A percentile compares a stretch with the other conserved stretches of the same genome.
phyloP scores from a whole-genome alignment of 352 stramenopile genomes.

The Phytophthora pseudosyringae region DNA sequence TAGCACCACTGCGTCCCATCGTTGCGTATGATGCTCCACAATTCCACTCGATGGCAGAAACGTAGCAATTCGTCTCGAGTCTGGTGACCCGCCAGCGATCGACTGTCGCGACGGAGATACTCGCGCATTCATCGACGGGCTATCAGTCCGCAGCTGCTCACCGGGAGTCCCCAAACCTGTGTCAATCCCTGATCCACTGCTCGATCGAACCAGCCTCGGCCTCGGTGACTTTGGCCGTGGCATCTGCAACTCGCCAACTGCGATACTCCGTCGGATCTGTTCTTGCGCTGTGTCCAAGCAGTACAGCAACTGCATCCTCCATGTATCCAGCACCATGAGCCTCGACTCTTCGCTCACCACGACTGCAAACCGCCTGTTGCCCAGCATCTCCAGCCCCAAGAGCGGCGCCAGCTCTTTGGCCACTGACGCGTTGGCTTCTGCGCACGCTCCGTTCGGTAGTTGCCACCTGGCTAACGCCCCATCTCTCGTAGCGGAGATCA shows the following conservation, averaged over 20 bases:
- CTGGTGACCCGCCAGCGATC: slow-evolving; percentile 4
- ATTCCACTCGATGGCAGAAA: slow-evolving; percentile 15
- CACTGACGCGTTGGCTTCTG: slow-evolving; percentile 53
- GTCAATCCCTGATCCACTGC: slow-evolving; percentile 28
- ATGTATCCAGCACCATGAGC: slow-evolving; percentile 83
- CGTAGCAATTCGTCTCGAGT: slow-evolving; percentile 20
- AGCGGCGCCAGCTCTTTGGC: slow-evolving; percentile 69
- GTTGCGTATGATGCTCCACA: slow-evolving; percentile 16
- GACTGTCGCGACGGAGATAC: slow-evolving; percentile 23
- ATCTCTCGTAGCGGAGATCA: slow-evolving; percentile 63
- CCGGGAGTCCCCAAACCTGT: neutral
- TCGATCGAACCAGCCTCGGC: slow-evolving; percentile 27
- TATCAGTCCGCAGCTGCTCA: slow-evolving; percentile 8
- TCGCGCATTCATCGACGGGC: neutral
- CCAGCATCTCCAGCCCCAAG: slow-evolving; percentile 76
- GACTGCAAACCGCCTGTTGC: slow-evolving; percentile 72
- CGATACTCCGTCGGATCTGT: slow-evolving; percentile 76
- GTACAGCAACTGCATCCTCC: slow-evolving; percentile 72
- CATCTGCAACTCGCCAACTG: slow-evolving; percentile 64
- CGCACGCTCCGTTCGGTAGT: slow-evolving; percentile 70
- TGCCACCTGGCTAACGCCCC: slow-evolving; percentile 70
- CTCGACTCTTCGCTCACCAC: slow-evolving; percentile 74
- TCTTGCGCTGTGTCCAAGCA: slow-evolving; percentile 83
- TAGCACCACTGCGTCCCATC: slow-evolving; percentile 79
- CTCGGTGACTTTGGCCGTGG: slow-evolving; percentile 14